Evolutionary conservation across 305 asterid genomes (phyloP).

Genomic region (Plantago rigida): DNA sequence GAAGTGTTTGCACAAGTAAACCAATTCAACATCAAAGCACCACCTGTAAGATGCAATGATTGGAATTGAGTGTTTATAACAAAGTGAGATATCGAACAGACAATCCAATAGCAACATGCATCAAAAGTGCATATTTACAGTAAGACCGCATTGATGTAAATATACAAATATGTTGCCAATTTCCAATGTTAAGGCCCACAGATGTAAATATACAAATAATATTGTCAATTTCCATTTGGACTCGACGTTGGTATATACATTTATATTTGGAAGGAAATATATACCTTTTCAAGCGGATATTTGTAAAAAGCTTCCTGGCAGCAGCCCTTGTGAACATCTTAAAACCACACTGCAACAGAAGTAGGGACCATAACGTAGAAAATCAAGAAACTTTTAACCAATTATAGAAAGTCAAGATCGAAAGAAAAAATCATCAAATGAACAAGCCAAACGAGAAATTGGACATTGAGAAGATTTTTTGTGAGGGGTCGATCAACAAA

Average conservation of each 20-base stretch:
- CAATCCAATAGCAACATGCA: no score
- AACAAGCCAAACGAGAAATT: no score
- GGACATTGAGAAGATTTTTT: no score
- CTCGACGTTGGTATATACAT: background rate
- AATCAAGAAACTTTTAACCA: conserved; percentile 14
- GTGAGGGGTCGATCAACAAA: no score
- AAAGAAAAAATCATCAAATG: no score
- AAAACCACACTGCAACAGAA: conserved; percentile 75
- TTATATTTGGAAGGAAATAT: conserved; percentile 2
- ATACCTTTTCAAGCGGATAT: conserved; percentile 81
- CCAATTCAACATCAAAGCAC: conserved; percentile 60
- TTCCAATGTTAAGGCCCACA: no score
- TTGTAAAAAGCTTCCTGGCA: conserved; percentile 77
- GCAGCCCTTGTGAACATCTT: conserved; percentile 98
- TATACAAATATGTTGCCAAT: background rate
- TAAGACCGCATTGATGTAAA: background rate
- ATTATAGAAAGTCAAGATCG: background rate
- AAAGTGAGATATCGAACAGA: no score
- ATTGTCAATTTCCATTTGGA: conserved; percentile 8
- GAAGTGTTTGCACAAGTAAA: conserved; percentile 66
- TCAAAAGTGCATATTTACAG: no score
- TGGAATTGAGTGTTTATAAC: no score
- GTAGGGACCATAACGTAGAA: conserved; percentile 13
- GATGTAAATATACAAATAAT: background rate
- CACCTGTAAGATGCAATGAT: background rate